Evolutionary conservation across 2,329 filamentous ascomycete species (phyloP).

Genomic region (Verticillium tricorpus): DNA sequence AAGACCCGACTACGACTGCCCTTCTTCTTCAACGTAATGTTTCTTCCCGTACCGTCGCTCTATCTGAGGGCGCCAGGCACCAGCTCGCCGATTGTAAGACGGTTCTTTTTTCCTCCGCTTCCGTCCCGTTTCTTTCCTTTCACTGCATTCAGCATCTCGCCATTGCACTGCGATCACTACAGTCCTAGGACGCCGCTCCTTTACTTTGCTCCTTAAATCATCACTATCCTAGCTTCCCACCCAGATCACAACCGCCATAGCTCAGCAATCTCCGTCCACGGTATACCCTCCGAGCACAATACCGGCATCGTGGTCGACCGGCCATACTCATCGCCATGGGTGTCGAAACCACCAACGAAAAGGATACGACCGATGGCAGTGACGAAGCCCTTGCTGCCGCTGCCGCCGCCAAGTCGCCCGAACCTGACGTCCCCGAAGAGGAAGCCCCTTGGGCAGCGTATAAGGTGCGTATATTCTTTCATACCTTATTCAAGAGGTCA

Average conservation of each 20-base stretch:
- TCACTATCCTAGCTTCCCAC: too few species aligned
- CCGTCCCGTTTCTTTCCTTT: background rate
- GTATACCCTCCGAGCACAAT: too few species aligned
- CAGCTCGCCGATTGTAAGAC: background rate
- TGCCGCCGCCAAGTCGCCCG: conserved; percentile 1
- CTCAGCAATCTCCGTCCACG: too few species aligned
- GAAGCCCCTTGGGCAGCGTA: conserved; percentile 14
- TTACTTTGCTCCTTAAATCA: too few species aligned
- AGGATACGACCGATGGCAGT: background rate
- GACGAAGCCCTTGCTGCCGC: background rate
- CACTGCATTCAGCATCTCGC: too few species aligned
- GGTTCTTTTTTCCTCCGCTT: background rate
- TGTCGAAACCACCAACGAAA: background rate
- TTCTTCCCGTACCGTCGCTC: background rate
- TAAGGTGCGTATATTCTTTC: conserved; percentile 4
- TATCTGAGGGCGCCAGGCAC: background rate
- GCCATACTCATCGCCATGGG: background rate
- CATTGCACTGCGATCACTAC: too few species aligned
- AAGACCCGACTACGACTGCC: background rate
- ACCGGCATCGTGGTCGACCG: background rate
- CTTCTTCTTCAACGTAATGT: background rate
- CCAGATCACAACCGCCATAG: too few species aligned
- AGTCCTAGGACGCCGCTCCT: too few species aligned
- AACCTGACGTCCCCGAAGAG: conserved; percentile 8
- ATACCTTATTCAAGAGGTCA: background rate